Percentiles rank a stretch among this genome's conserved stretches.
phyloP scores from a whole-genome alignment of 148 eudicot genomes.

The Agrostemma githago region DNA sequence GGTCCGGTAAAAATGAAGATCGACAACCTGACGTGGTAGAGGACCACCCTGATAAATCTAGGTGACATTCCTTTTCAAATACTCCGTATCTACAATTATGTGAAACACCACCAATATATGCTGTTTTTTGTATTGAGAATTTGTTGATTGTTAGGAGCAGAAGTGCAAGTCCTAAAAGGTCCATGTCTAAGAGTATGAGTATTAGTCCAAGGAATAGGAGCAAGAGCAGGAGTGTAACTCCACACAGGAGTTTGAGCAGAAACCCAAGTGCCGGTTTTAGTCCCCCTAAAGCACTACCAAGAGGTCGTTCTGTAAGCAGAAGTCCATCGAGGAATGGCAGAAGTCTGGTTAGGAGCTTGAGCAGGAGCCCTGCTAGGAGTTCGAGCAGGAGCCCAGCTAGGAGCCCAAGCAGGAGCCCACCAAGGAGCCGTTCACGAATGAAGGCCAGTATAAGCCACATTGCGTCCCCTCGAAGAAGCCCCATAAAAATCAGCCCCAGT shows the following conservation, averaged over 20 bases:
- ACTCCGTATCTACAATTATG: constrained; percentile 22
- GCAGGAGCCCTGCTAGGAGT: constrained; percentile 40
- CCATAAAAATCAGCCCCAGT: constrained; percentile 29
- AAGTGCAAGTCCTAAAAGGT: constrained; percentile 55
- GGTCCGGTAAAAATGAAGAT: constrained; percentile 42
- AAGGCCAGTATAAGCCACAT: constrained; percentile 47
- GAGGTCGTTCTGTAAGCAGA: constrained; percentile 41
- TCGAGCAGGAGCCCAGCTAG: constrained; percentile 40
- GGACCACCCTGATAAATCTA: constrained; percentile 60
- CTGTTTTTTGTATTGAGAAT: constrained; percentile 27
- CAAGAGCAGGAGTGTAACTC: constrained; percentile 45
- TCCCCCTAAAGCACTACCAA: constrained; percentile 33
- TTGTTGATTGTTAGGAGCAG: constrained; percentile 59
- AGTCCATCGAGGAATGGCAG: constrained; percentile 28
- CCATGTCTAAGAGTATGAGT: constrained; percentile 64
- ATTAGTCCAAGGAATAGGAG: constrained; percentile 53
- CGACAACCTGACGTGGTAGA: constrained; percentile 59
- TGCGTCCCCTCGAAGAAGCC: constrained; percentile 48
- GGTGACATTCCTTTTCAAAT: constrained; percentile 38
- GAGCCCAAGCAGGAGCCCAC: constrained; percentile 44
- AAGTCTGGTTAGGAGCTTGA: constrained; percentile 36
- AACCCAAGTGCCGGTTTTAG: constrained; percentile 47
- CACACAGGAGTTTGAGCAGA: constrained; percentile 39
- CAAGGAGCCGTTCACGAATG: constrained; percentile 29
- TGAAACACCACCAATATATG: constrained; percentile 25